phyloP scores from a whole-genome alignment of 2,329 filamentous ascomycete species.

The Massarina eburnea region DNA sequence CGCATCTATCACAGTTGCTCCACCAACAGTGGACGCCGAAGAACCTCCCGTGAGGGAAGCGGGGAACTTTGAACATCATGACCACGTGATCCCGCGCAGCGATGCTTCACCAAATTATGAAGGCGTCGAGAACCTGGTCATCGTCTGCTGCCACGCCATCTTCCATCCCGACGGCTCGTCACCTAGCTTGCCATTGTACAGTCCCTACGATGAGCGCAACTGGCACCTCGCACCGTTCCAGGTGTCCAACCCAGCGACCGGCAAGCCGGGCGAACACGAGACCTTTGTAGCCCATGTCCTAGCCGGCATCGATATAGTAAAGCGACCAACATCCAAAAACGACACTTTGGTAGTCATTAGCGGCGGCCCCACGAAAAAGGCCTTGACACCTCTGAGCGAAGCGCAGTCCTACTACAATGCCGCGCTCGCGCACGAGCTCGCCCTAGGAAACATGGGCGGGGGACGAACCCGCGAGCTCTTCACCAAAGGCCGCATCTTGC shows the following conservation, averaged over 20 bases:
- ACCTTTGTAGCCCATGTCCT: slow-evolving; percentile 79
- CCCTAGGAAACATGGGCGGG: slow-evolving; percentile 25
- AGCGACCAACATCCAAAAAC: slow-evolving; percentile 47
- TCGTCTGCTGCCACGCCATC: slow-evolving; percentile 85
- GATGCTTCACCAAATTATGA: slow-evolving; percentile 26
- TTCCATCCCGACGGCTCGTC: slow-evolving; percentile 51
- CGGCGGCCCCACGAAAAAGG: slow-evolving; percentile 56
- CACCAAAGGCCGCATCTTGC: slow-evolving; percentile 49
- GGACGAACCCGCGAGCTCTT: slow-evolving; percentile 34
- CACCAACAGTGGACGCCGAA: neutral
- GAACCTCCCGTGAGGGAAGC: neutral
- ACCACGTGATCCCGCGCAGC: slow-evolving; percentile 30
- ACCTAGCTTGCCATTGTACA: slow-evolving; percentile 28
- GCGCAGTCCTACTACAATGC: slow-evolving; percentile 40
- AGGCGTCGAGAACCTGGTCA: slow-evolving; percentile 58
- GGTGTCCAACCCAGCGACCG: slow-evolving; percentile 35
- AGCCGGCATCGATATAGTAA: slow-evolving; percentile 60
- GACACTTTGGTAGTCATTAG: slow-evolving; percentile 66
- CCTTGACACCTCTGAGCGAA: slow-evolving; percentile 36
- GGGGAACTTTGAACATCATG: slow-evolving; percentile 27
- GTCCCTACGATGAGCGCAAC: slow-evolving; percentile 40
- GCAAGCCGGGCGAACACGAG: slow-evolving; percentile 66
- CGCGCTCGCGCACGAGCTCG: slow-evolving; percentile 27
- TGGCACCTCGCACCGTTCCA: slow-evolving; percentile 78
- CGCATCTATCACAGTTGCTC: slow-evolving; percentile 1